phyloP scores from a whole-genome alignment of 2,329 filamentous ascomycete species.

The Coleophoma cylindrospora region DNA sequence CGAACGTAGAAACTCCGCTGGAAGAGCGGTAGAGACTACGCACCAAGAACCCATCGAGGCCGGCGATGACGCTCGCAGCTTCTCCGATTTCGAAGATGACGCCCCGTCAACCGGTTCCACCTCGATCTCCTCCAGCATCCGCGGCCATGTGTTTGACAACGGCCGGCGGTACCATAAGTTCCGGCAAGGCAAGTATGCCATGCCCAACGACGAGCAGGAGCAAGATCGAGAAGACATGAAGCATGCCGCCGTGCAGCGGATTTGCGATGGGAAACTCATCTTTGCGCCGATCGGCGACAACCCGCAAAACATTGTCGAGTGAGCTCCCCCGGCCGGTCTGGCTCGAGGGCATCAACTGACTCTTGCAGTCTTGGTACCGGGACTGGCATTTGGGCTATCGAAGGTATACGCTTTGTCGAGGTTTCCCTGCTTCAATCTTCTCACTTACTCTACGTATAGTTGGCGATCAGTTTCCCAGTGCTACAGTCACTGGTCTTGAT shows the following conservation, averaged over 20 bases:
- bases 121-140: slow-evolving; percentile 26
- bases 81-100: background rate
- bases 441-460: background rate
- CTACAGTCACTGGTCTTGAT: slow-evolving; percentile 19
- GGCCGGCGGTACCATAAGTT: slow-evolving; percentile 50
- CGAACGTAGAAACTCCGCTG: no score
- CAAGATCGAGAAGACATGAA: slow-evolving; percentile 35
- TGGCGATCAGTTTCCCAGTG: background rate
- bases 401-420: slow-evolving; percentile 7
- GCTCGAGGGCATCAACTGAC: no score
- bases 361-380: slow-evolving; percentile 28
- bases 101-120: slow-evolving; percentile 3
- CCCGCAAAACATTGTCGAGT: slow-evolving; percentile 19
- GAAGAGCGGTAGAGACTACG: no score
- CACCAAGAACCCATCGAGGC: background rate
- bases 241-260: slow-evolving; percentile 28
- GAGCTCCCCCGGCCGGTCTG: no score
- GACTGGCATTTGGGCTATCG: slow-evolving; percentile 59
- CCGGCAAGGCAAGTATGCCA: slow-evolving; percentile 33
- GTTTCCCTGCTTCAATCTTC: background rate
- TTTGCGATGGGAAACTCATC: slow-evolving; percentile 32
- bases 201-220: slow-evolving; percentile 41
- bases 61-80: background rate
- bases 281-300: slow-evolving; percentile 36
- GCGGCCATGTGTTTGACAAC: slow-evolving; percentile 46